Conservation (phyloP, 2,329 filamentous ascomycete genomes). For the Endothia cerciana region DNA sequence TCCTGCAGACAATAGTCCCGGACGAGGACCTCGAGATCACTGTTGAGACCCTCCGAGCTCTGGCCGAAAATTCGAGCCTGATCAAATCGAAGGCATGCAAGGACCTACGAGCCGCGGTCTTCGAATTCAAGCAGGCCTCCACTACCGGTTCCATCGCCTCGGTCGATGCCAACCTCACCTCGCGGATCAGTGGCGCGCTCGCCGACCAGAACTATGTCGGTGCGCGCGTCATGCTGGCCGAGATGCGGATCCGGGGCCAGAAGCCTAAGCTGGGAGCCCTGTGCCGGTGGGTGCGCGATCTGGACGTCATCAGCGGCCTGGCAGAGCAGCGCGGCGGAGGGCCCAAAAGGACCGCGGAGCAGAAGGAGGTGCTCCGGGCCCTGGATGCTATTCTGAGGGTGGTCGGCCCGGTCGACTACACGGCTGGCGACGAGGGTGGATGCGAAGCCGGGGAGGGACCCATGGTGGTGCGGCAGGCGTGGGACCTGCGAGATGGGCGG, state of each 20-base stretch:
- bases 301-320: constrained; percentile 70
- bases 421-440: constrained; percentile 23
- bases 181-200: constrained; percentile 67
- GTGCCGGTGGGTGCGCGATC: constrained; percentile 73
- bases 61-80: constrained; percentile 55
- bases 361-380: constrained; percentile 61
- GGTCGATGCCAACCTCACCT: constrained; percentile 66
- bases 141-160: constrained; percentile 64
- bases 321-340: constrained; percentile 56
- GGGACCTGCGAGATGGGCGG: constrained; percentile 58
- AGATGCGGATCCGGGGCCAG: constrained; percentile 70
- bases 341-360: constrained; percentile 47
- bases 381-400: constrained; percentile 68
- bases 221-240: constrained; percentile 66
- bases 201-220: constrained; percentile 68
- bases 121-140: constrained; percentile 70
- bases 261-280: constrained; percentile 69
- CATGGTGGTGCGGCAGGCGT: constrained; percentile 62
- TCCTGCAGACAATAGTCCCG: constrained; percentile 25
- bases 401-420: constrained; percentile 63
- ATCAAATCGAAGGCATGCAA: constrained; percentile 73
- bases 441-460: constrained; percentile 37
- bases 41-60: constrained; percentile 25
- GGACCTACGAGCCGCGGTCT: constrained; percentile 67
- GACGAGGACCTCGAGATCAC: constrained; percentile 29